Percentiles rank a stretch among this genome's conserved stretches.
These are phyloP conservation scores for Skeletonema costatum DNA, from an alignment of 108 stramenopile genomes.

Conservation along the genomic window DNA sequence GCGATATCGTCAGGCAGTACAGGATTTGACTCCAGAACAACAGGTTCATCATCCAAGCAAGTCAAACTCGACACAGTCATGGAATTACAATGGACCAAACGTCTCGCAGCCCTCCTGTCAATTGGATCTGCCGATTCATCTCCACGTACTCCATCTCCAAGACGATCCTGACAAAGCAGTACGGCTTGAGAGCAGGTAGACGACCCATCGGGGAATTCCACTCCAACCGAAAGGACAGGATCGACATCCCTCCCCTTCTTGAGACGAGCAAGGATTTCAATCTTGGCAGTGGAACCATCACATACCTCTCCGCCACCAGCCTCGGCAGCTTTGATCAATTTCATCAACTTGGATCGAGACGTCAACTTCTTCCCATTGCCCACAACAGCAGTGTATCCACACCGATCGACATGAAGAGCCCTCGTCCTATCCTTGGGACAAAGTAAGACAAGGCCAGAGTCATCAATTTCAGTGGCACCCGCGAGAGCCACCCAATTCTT, in stretches of 20 bases:
- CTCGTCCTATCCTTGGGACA: slow-evolving; percentile 63
- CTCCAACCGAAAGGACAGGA: slow-evolving; percentile 58
- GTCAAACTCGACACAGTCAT: slow-evolving; percentile 67
- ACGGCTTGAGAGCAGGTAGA: slow-evolving; percentile 67
- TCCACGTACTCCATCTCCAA: slow-evolving; percentile 75
- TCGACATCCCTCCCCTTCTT: slow-evolving; percentile 66
- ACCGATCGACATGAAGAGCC: slow-evolving; percentile 58
- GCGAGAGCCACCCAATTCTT: slow-evolving; percentile 83
- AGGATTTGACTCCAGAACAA: slow-evolving; percentile 28
- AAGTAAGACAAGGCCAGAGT: slow-evolving; percentile 74
- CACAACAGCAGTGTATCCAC: slow-evolving; percentile 71
- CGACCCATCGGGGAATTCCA: slow-evolving; percentile 51
- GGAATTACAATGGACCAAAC: slow-evolving; percentile 75
- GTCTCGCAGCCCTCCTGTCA: slow-evolving; percentile 67
- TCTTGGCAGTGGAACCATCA: slow-evolving; percentile 29
- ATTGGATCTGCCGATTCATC: slow-evolving; percentile 76
- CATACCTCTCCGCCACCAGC: slow-evolving; percentile 25
- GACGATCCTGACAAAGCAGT: slow-evolving; percentile 56
- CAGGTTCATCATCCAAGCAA: slow-evolving; percentile 48
- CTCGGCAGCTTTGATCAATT: slow-evolving; percentile 20
- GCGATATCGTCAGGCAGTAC: slow-evolving; percentile 71
- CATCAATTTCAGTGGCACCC: slow-evolving; percentile 78
- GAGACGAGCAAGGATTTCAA: slow-evolving; percentile 62
- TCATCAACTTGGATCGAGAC: slow-evolving; percentile 40
- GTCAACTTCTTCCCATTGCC: slow-evolving; percentile 70